Percentiles rank a stretch among this genome's conserved stretches.
phyloP scores from a whole-genome alignment of 1,139 yeast species.

The Yamadazyma epiphylla region DNA sequence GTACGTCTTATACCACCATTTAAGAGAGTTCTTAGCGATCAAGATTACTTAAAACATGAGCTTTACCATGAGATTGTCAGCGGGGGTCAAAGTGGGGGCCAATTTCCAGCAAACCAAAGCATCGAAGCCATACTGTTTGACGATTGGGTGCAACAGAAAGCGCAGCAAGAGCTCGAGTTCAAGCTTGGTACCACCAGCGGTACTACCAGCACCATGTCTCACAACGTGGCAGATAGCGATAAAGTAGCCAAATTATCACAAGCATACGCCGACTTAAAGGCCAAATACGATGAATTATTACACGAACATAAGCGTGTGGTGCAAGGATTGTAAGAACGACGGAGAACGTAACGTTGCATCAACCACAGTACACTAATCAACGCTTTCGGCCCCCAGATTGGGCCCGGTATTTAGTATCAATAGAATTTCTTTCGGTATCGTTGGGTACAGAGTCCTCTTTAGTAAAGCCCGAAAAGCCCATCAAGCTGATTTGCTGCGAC shows the following conservation, averaged over 20 bases:
- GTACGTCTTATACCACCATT: slow-evolving; percentile 49
- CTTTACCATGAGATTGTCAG: slow-evolving; percentile 44
- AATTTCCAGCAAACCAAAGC: not conserved
- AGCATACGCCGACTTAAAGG: slow-evolving; percentile 58
- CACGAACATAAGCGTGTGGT: slow-evolving; percentile 55
- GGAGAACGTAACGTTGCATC: no score
- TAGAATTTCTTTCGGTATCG: no score
- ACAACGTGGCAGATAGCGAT: slow-evolving; percentile 4
- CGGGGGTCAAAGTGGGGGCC: no score
- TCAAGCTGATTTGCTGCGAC: slow-evolving; percentile 33
- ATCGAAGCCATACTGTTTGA: slow-evolving; percentile 20
- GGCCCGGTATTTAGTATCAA: no score
- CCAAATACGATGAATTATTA: slow-evolving; percentile 57
- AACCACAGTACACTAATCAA: no score
- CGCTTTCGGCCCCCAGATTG: no score
- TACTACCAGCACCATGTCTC: slow-evolving; percentile 9
- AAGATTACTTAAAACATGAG: slow-evolving; percentile 45
- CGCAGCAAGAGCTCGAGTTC: slow-evolving; percentile 51
- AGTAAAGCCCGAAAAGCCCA: slow-evolving; percentile 66
- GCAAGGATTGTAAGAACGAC: no score
- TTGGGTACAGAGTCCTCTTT: no score
- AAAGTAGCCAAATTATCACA: slow-evolving; percentile 48
- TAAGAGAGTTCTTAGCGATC: slow-evolving; percentile 52
- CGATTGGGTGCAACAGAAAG: slow-evolving; percentile 43
- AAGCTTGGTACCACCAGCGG: slow-evolving; percentile 34